Conservation (phyloP, 345 rosid species). For the Kernera saxatilis region DNA sequence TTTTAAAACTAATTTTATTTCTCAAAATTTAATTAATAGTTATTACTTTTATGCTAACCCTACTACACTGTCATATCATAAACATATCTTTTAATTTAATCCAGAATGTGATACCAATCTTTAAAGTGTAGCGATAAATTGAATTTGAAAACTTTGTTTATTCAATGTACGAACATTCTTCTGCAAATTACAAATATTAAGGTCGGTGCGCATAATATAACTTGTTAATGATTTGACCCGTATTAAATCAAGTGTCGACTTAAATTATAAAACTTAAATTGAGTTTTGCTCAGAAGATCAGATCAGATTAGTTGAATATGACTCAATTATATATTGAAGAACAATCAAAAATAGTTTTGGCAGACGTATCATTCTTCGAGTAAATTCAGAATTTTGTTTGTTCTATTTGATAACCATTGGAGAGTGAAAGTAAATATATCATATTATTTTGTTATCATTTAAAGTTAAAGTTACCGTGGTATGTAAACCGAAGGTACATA, state of each 20-base stretch:
- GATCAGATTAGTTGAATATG: neutral
- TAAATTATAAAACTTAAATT: neutral
- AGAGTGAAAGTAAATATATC: neutral
- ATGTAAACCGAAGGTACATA: conserved; percentile 12
- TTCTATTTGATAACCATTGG: neutral
- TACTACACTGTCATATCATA: neutral
- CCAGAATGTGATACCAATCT: neutral
- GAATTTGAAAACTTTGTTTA: neutral
- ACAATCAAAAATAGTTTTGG: neutral
- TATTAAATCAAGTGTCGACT: neutral
- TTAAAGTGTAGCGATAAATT: neutral
- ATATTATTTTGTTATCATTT: neutral
- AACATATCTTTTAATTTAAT: neutral
- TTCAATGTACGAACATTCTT: neutral
- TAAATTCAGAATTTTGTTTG: neutral
- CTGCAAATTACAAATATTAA: neutral
- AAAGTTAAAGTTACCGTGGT: neutral
- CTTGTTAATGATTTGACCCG: neutral
- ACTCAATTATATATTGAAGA: neutral
- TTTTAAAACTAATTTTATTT: neutral
- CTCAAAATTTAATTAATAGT: neutral
- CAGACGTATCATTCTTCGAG: neutral
- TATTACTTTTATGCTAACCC: conserved; percentile 3
- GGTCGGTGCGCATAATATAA: neutral
- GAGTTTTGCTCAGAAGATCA: neutral